phyloP scores from a whole-genome alignment of 108 stramenopile genomes.

The Cyclotella baltica region DNA sequence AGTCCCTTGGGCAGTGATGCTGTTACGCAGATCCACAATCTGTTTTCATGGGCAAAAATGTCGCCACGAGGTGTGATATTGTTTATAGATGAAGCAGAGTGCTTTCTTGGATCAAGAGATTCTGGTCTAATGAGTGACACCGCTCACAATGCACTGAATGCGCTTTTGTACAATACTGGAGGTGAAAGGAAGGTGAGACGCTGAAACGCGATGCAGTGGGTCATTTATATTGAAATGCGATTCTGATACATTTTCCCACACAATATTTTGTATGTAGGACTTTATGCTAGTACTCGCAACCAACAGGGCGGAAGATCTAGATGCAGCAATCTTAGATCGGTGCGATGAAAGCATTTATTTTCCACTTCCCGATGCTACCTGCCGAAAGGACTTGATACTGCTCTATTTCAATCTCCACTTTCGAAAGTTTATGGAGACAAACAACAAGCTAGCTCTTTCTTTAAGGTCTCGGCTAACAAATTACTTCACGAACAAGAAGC shows the following conservation, averaged over 20 bases:
- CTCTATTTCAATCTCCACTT: constrained; percentile 66
- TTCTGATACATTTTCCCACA: neutral
- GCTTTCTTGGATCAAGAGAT: constrained; percentile 74
- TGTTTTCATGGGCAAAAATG: constrained; percentile 83
- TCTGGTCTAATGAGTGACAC: constrained; percentile 53
- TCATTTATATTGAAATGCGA: too few relatives aligned
- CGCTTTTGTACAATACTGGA: constrained; percentile 85
- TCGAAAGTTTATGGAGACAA: constrained; percentile 55
- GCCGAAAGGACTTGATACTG: constrained; percentile 57
- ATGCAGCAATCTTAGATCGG: constrained; percentile 82
- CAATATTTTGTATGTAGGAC: constrained; percentile 23
- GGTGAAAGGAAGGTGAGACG: constrained; percentile 54
- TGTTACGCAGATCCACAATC: constrained; percentile 79
- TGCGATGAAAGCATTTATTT: constrained; percentile 81
- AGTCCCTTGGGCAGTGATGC: constrained; percentile 86
- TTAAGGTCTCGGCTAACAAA: constrained; percentile 21
- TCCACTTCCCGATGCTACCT: constrained; percentile 62
- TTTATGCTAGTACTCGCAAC: constrained; percentile 91
- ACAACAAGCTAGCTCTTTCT: constrained; percentile 25
- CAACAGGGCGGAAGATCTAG: constrained; percentile 81
- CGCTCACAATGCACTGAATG: constrained; percentile 82
- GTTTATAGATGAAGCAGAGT: constrained; percentile 91
- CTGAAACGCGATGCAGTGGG: too few relatives aligned
- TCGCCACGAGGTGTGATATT: constrained; percentile 70
- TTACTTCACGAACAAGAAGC: constrained; percentile 24